Conservation (phyloP, 805 yeast species). For the Danielia oregonensis region DNA sequence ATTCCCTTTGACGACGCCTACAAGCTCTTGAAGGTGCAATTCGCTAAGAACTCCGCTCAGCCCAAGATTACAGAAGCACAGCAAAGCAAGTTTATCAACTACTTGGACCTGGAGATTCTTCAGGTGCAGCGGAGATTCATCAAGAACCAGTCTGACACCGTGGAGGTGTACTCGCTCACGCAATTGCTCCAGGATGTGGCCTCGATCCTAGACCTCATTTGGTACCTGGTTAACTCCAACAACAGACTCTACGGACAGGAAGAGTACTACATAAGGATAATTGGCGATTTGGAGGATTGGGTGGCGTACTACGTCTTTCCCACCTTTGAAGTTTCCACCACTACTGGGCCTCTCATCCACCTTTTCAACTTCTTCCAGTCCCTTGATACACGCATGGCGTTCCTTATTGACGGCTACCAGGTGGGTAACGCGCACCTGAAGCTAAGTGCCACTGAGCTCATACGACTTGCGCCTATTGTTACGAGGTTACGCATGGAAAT, state of each 20-base stretch:
- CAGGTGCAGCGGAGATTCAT: slow-evolving; percentile 30
- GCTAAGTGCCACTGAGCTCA: slow-evolving; percentile 47
- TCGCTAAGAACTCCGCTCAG: slow-evolving; percentile 6
- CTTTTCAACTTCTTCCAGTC: slow-evolving; percentile 35
- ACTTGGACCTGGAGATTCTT: slow-evolving; percentile 12
- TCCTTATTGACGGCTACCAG: slow-evolving; percentile 27
- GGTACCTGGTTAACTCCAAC: slow-evolving; percentile 49
- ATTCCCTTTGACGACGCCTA: slow-evolving; percentile 27
- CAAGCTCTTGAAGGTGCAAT: slow-evolving; percentile 10
- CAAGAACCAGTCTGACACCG: slow-evolving; percentile 33
- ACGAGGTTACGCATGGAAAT: slow-evolving; percentile 47
- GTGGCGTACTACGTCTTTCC: slow-evolving; percentile 33
- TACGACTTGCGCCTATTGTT: slow-evolving; percentile 50
- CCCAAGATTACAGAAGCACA: slow-evolving; percentile 30
- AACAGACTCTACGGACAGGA: slow-evolving; percentile 52
- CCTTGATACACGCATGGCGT: slow-evolving; percentile 26
- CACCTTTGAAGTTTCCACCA: slow-evolving; percentile 1
- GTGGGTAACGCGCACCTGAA: slow-evolving; percentile 6
- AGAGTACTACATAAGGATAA: slow-evolving; percentile 56
- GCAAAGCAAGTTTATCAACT: slow-evolving; percentile 44
- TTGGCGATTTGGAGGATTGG: slow-evolving; percentile 67
- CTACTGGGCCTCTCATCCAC: slow-evolving; percentile 8
- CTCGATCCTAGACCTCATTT: slow-evolving; percentile 50
- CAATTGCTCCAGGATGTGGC: slow-evolving; percentile 44
- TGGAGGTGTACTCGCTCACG: slow-evolving; percentile 19